phyloP scores from a whole-genome alignment of 2,329 filamentous ascomycete genomes.

The Penicillium fuscoglaucum region DNA sequence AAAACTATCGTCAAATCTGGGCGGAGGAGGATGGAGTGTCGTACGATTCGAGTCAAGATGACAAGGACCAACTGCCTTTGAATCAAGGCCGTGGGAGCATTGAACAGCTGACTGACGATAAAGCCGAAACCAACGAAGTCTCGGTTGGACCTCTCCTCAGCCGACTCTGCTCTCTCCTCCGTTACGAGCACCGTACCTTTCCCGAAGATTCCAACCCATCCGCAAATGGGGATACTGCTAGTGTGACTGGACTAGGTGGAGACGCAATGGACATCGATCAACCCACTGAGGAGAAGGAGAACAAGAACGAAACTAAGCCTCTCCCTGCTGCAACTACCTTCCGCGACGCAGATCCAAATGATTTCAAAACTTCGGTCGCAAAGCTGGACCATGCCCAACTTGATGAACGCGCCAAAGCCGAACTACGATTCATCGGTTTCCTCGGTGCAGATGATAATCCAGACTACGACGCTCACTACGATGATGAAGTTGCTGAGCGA shows the following conservation, averaged over 20 bases:
- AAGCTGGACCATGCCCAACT: conserved; percentile 83
- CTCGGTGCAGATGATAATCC: conserved; percentile 68
- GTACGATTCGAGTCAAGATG: conserved; percentile 64
- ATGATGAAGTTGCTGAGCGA: conserved; percentile 91
- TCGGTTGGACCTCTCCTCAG: conserved; percentile 85
- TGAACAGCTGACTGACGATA: conserved; percentile 81
- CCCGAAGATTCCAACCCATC: conserved; percentile 56
- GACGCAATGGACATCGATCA: conserved; percentile 53
- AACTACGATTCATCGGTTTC: conserved; percentile 87
- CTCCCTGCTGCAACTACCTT: conserved; percentile 74
- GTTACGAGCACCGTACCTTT: conserved; percentile 63
- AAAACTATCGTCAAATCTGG: conserved; percentile 88
- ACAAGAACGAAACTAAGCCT: conserved; percentile 39
- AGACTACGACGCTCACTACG: conserved; percentile 85
- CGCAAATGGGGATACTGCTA: conserved; percentile 47
- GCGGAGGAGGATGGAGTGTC: conserved; percentile 85
- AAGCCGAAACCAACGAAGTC: conserved; percentile 84
- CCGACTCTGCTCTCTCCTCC: conserved; percentile 75
- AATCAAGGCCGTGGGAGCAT: conserved; percentile 84
- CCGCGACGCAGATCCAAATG: conserved; percentile 70
- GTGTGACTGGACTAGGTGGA: conserved; percentile 40
- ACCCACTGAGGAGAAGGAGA: conserved; percentile 47
- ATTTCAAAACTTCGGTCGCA: conserved; percentile 75
- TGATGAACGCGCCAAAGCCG: conserved; percentile 87
- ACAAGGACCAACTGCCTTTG: conserved; percentile 66